These are phyloP conservation scores for Carex kokanica DNA, from an alignment of 176 grass and related monocot species.

Conservation along the genomic window DNA sequence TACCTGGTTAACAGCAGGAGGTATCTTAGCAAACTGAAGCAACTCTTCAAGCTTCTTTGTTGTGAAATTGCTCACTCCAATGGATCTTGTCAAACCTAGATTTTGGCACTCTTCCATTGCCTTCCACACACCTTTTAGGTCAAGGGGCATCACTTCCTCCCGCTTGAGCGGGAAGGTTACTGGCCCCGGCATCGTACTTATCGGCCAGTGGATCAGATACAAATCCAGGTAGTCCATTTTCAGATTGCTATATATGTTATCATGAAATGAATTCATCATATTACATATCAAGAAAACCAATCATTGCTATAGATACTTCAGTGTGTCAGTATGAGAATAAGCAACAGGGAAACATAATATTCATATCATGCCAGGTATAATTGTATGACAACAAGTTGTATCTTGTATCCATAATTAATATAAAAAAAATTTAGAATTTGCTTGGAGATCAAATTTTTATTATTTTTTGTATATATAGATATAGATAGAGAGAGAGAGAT, in stretches of 20 bases:
- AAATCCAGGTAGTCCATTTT: slow-evolving; percentile 59
- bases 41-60: not conserved
- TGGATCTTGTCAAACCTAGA: slow-evolving; percentile 45
- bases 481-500: no score
- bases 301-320: not conserved
- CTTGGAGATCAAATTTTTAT: no score
- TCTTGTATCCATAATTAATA: no score
- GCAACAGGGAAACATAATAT: no score
- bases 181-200: slow-evolving; percentile 37
- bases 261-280: not conserved
- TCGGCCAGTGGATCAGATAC: slow-evolving; percentile 54
- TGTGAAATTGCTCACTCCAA: slow-evolving; percentile 67
- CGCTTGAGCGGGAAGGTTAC: slow-evolving; percentile 32
- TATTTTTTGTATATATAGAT: no score
- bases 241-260: slow-evolving; percentile 30
- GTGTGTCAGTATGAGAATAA: no score
- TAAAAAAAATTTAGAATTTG: no score
- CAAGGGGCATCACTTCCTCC: slow-evolving; percentile 42
- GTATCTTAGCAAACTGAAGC: no score
- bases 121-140: slow-evolving; percentile 41
- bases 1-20: no score
- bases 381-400: no score
- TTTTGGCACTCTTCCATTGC: slow-evolving; percentile 59
- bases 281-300: not conserved
- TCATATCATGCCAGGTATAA: no score